Conservation (phyloP, 805 yeast genomes). For the Wickerhamomyces bisporus region DNA sequence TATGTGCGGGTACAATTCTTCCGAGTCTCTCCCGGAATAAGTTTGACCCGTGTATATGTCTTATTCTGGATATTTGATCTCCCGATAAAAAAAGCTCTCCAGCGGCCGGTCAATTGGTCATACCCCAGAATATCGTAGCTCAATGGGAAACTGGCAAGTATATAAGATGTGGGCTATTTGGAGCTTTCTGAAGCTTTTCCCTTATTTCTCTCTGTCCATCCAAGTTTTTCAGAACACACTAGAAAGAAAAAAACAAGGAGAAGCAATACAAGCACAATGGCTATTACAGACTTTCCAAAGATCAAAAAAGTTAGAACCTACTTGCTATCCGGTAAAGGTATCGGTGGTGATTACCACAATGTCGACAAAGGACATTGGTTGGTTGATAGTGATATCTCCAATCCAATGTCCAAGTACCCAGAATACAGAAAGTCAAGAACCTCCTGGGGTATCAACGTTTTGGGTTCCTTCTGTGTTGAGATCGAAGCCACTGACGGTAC, state of each 20-base stretch:
- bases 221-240: no score
- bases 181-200: no score
- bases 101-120: not conserved
- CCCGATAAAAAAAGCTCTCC: no score
- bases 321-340: conserved; percentile 38
- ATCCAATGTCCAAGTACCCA: conserved; percentile 45
- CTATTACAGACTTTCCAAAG: conserved; percentile 34
- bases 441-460: conserved; percentile 46
- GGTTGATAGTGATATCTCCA: conserved; percentile 40
- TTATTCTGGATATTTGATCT: not conserved
- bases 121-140: conserved; percentile 1
- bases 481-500: conserved; percentile 44
- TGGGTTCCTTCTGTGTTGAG: conserved; percentile 46
- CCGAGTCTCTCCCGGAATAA: no score
- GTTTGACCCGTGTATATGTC: not conserved
- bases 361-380: conserved; percentile 46
- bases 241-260: no score
- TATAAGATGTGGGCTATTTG: no score
- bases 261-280: no score
- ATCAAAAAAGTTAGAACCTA: conserved; percentile 39
- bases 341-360: conserved; percentile 49
- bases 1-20: no score
- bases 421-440: conserved; percentile 41
- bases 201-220: no score
- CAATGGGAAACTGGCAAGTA: no score